phyloP scores from a whole-genome alignment of 2,329 filamentous ascomycete species.

The Monosporascus cannonballus region DNA sequence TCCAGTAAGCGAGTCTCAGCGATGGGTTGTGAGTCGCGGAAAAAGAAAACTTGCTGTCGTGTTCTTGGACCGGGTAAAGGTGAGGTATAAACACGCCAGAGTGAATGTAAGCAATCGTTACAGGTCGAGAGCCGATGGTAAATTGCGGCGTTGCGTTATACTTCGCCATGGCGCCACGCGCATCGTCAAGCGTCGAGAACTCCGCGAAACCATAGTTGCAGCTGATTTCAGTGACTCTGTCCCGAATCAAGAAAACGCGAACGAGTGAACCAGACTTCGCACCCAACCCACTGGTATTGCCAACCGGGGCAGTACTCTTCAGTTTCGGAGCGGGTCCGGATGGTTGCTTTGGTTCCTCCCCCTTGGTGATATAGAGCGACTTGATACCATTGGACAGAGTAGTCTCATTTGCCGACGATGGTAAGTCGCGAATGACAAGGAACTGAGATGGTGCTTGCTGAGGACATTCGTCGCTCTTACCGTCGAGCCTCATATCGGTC shows the following conservation, averaged over 20 bases:
- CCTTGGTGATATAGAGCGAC: slow-evolving; percentile 60
- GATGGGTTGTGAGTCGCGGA: slow-evolving; percentile 62
- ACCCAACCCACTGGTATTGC: slow-evolving; percentile 55
- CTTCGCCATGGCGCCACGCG: slow-evolving; percentile 66
- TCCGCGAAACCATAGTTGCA: slow-evolving; percentile 82
- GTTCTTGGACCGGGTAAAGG: slow-evolving; percentile 48
- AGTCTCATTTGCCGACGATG: slow-evolving; percentile 65
- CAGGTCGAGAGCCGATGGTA: slow-evolving; percentile 68
- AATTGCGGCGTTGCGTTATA: slow-evolving; percentile 68
- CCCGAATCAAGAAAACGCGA: slow-evolving; percentile 70
- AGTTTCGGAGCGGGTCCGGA: slow-evolving; percentile 45
- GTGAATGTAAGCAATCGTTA: slow-evolving; percentile 70
- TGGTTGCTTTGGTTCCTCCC: slow-evolving; percentile 41
- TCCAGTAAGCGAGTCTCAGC: slow-evolving; percentile 69
- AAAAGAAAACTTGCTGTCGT: slow-evolving; percentile 61
- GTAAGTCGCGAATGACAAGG: slow-evolving; percentile 66
- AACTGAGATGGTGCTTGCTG: slow-evolving; percentile 63
- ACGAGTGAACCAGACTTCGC: slow-evolving; percentile 69
- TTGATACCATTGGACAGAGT: slow-evolving; percentile 66
- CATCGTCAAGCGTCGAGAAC: slow-evolving; percentile 71
- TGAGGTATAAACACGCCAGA: slow-evolving; percentile 80
- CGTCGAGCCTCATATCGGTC: slow-evolving; percentile 36
- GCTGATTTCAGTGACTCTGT: slow-evolving; percentile 63
- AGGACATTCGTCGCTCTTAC: slow-evolving; percentile 40
- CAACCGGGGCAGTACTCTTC: slow-evolving; percentile 52